Percentiles rank a stretch among this genome's conserved stretches.
These are phyloP conservation scores for Domatiomyces globalis DNA, from an alignment of 2,329 filamentous ascomycete genomes.

Conservation along the genomic window DNA sequence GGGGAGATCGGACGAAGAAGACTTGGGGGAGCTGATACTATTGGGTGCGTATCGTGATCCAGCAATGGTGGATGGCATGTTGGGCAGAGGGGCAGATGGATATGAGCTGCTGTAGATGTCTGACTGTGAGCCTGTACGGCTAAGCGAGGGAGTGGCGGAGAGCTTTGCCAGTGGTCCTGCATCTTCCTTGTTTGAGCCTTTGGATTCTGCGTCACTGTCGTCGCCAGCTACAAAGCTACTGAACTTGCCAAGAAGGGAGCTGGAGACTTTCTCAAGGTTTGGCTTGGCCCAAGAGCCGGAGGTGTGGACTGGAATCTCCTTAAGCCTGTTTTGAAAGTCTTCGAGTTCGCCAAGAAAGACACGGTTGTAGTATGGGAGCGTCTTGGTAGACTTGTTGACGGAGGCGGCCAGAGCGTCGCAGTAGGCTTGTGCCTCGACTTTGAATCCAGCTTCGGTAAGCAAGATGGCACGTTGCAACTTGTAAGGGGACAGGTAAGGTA, in stretches of 20 bases:
- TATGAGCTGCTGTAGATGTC: slow-evolving; percentile 44
- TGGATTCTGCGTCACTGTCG: slow-evolving; percentile 53
- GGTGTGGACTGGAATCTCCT: slow-evolving; percentile 69
- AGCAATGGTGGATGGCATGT: slow-evolving; percentile 20
- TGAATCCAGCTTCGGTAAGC: slow-evolving; percentile 70
- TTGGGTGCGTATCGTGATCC: slow-evolving; percentile 32
- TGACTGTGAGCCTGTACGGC: slow-evolving; percentile 57
- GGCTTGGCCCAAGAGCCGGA: slow-evolving; percentile 82
- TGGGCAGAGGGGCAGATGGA: slow-evolving; percentile 16
- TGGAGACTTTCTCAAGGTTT: slow-evolving; percentile 89
- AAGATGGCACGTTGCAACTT: slow-evolving; percentile 78
- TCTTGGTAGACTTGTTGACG: slow-evolving; percentile 65
- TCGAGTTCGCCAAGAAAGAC: slow-evolving; percentile 63
- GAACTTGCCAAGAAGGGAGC: slow-evolving; percentile 79
- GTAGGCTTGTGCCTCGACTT: slow-evolving; percentile 75
- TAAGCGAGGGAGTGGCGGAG: slow-evolving; percentile 58
- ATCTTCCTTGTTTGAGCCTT: slow-evolving; percentile 46
- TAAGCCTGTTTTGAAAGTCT: slow-evolving; percentile 69
- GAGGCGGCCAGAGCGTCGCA: slow-evolving; percentile 68
- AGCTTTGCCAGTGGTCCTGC: slow-evolving; percentile 72
- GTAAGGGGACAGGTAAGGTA: slow-evolving; percentile 77
- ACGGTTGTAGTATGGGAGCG: slow-evolving; percentile 74
- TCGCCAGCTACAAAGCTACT: slow-evolving; percentile 94
- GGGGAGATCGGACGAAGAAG: slow-evolving; percentile 36
- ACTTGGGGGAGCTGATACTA: slow-evolving; percentile 33